A percentile compares a stretch with the other conserved stretches of the same genome.
Conservation (phyloP, 345 rosid species). For the Gossypium australe region DNA sequence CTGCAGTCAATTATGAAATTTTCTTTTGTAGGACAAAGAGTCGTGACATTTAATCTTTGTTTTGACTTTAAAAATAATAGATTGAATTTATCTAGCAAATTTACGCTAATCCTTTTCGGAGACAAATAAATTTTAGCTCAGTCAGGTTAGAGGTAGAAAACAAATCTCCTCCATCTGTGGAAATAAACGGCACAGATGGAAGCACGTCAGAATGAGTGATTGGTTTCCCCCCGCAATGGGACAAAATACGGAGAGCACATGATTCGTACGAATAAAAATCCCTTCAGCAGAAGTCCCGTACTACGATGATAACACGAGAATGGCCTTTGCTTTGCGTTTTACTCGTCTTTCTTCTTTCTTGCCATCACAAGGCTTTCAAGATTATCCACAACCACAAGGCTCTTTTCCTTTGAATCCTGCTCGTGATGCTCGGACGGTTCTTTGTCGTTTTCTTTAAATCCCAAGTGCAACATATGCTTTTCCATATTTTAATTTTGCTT, state of each 20-base stretch:
- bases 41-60: too few relatives aligned
- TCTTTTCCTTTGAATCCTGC: background rate
- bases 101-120: too few relatives aligned
- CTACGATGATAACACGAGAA: background rate
- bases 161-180: too few relatives aligned
- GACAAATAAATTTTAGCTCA: too few relatives aligned
- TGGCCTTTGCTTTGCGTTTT: background rate
- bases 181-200: too few relatives aligned
- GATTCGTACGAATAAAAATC: background rate
- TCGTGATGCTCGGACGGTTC: background rate
- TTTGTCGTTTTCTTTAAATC: background rate
- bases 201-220: background rate
- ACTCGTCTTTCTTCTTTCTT: background rate
- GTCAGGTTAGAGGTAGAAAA: too few relatives aligned
- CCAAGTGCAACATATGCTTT: background rate
- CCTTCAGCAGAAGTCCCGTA: background rate
- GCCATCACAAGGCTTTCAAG: background rate
- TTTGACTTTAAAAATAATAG: too few relatives aligned
- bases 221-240: background rate
- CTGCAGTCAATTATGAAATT: too few relatives aligned
- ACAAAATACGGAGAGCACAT: background rate
- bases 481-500: background rate
- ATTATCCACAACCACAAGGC: background rate
- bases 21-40: too few relatives aligned
- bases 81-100: too few relatives aligned